Percentiles rank a stretch among this genome's conserved stretches.
phyloP scores from a whole-genome alignment of 2,329 filamentous ascomycete species.

The Colletotrichum sp. region DNA sequence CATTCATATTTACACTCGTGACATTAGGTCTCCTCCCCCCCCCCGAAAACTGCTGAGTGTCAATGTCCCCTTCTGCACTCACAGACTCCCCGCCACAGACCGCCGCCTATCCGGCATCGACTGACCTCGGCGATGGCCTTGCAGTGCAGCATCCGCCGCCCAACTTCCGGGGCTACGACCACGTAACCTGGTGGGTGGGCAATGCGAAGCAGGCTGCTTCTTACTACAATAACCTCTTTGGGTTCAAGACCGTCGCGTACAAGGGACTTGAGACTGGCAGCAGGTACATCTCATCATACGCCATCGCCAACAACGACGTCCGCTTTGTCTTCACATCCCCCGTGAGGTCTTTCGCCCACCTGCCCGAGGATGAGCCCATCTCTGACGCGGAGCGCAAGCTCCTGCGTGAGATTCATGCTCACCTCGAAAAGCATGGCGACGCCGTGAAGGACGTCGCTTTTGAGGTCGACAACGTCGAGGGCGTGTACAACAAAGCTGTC shows the following conservation, averaged over 20 bases:
- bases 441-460: constrained; percentile 96
- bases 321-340: constrained; percentile 87
- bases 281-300: constrained; percentile 81
- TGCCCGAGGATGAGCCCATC: constrained; percentile 66
- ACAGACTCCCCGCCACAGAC: constrained; percentile 53
- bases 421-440: constrained; percentile 88
- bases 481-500: constrained; percentile 78
- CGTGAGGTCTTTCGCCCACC: constrained; percentile 64
- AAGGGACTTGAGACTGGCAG: constrained; percentile 87
- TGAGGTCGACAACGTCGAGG: constrained; percentile 87
- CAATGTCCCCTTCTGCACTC: constrained; percentile 67
- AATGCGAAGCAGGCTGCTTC: constrained; percentile 95
- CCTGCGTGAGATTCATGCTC: constrained; percentile 78
- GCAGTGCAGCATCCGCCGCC: constrained; percentile 54
- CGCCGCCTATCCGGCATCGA: constrained; percentile 43
- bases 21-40: neutral
- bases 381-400: constrained; percentile 67
- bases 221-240: constrained; percentile 88
- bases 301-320: constrained; percentile 77
- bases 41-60: constrained; percentile 23
- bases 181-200: constrained; percentile 95
- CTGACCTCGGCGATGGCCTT: constrained; percentile 50
- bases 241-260: constrained; percentile 84
- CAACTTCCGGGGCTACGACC: constrained; percentile 85
- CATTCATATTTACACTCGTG: neutral